A percentile compares a stretch with the other conserved stretches of the same genome.
These are phyloP conservation scores for Fragosphaeria purpurea DNA, from an alignment of 2,329 filamentous ascomycete species.

Conservation along the genomic window DNA sequence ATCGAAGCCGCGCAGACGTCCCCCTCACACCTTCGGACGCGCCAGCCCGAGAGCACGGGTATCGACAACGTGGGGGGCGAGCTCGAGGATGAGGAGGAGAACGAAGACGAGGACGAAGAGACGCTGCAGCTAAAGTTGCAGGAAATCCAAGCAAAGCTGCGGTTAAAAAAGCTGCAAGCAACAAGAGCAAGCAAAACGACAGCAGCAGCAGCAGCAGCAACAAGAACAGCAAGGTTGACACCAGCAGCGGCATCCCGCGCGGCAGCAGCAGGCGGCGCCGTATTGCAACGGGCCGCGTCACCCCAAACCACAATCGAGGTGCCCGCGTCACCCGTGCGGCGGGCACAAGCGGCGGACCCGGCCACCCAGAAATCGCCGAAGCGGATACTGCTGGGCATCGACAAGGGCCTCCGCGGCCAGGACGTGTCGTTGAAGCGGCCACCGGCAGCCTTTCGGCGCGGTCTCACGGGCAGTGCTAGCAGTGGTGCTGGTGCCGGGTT, in stretches of 20 bases:
- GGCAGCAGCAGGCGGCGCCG: background rate
- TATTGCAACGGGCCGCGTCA: conserved; percentile 2
- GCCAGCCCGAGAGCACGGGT: conserved; percentile 8
- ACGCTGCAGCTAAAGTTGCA: conserved; percentile 76
- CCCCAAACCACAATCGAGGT: conserved; percentile 49
- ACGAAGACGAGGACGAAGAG: conserved; percentile 78
- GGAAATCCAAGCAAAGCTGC: conserved; percentile 79
- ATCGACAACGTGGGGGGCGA: conserved; percentile 25
- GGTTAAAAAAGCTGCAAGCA: conserved; percentile 76
- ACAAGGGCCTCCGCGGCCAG: conserved; percentile 70
- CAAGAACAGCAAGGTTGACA: background rate
- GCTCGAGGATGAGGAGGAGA: conserved; percentile 31
- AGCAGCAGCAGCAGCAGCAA: conserved; percentile 4
- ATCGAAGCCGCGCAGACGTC: conserved; percentile 52
- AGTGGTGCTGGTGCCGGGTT: background rate
- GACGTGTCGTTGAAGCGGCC: conserved; percentile 79
- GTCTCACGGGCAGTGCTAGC: conserved; percentile 2
- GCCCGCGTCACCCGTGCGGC: conserved; percentile 61
- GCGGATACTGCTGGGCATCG: conserved; percentile 73
- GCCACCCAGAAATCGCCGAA: conserved; percentile 65
- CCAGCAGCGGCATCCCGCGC: background rate
- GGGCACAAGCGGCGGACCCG: conserved; percentile 35
- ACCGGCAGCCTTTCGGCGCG: conserved; percentile 33
- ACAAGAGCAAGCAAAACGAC: conserved; percentile 33
- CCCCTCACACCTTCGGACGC: conserved; percentile 38